Evolutionary conservation across 495 filamentous ascomycete species (phyloP).

Genomic region (Aspergillus haitiensis): DNA sequence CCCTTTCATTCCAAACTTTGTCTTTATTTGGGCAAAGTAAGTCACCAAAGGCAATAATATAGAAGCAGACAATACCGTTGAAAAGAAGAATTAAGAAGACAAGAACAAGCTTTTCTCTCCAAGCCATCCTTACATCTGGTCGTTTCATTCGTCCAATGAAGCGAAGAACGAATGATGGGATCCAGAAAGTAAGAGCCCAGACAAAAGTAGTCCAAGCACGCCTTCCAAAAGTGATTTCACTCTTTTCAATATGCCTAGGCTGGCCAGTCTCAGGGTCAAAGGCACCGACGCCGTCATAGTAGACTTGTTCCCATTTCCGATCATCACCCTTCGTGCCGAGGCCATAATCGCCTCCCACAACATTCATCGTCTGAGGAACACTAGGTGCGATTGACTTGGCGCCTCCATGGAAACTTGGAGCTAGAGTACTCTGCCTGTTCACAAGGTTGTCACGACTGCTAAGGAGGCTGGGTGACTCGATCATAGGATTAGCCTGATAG

Average conservation of each 20-base stretch:
- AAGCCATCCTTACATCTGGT: slow-evolving; percentile 94
- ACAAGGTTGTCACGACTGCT: slow-evolving; percentile 71
- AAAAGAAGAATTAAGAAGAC: slow-evolving; percentile 76
- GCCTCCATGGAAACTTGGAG: slow-evolving; percentile 53
- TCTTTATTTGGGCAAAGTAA: slow-evolving; percentile 88
- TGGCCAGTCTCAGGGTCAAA: slow-evolving; percentile 76
- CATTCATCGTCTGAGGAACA: slow-evolving; percentile 59
- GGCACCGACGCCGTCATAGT: slow-evolving; percentile 47
- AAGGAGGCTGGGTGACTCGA: slow-evolving; percentile 60
- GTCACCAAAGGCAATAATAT: slow-evolving; percentile 82
- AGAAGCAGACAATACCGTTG: slow-evolving; percentile 86
- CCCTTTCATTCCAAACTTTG: slow-evolving; percentile 78
- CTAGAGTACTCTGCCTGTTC: slow-evolving; percentile 59
- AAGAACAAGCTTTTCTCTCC: slow-evolving; percentile 91
- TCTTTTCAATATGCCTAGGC: slow-evolving; percentile 72
- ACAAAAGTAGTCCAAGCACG: slow-evolving; percentile 77
- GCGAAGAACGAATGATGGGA: slow-evolving; percentile 80
- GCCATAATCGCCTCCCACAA: slow-evolving; percentile 72
- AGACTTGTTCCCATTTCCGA: slow-evolving; percentile 65
- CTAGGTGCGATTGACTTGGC: slow-evolving; percentile 76
- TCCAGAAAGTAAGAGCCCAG: slow-evolving; percentile 91
- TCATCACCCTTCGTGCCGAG: slow-evolving; percentile 84
- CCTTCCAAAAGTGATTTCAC: slow-evolving; percentile 59
- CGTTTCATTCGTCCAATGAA: slow-evolving; percentile 93
- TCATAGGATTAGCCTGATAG: slow-evolving; percentile 43